Base-by-base conservation (phyloP, 345 rosid species). In the Sapria himalayana region DNA sequence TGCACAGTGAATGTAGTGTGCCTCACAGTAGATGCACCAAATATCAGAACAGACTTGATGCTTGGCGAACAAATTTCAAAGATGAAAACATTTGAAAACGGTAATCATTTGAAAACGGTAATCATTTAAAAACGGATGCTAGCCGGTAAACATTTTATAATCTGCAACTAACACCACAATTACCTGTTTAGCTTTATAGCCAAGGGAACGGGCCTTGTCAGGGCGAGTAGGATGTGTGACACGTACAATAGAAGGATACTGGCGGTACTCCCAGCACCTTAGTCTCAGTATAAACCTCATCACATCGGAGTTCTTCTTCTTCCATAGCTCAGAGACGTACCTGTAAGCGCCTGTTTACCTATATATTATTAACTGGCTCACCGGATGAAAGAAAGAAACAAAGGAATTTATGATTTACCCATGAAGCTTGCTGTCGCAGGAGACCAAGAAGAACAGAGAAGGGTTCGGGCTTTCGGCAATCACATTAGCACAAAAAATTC, bases 171-270 rank as follows among this genome's bases (percentile, higher is more conserved):
- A 12, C 2, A 14, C 9, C 1, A 1, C 3, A n/a, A 1, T 22
- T 9, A 89, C 98, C 93, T 82, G 98, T 69, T 89, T 89, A 62
- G 98, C 95, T 69, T 89, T 89, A 71, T 79, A 89, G 12, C 95
- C 99, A 56, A 89, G 15, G 50, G 85, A 74, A 25, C 99, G 85
- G 40, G 99, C 95, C 73, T 74, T 89, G 46, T 89, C 99, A 22
- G 98, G 99, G 51, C 95, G 93, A 16, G 98, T 84, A 16, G 99
- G 81, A 31, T 58, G 72, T 29, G 68, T 81, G 43, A 89, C 76
- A 38, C 99, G 74, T 4, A 84, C 95, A 46, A 89, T 89, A 0
- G 98, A 77, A 20, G 98, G 92, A 41, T 76, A 92, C 52, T 89
- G 98, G 0, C 98, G 65, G 50, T 89, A 89, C 57, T 89, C 98